These are phyloP conservation scores for Apiotrichum brassicae DNA, from an alignment of 1,284 basidiomycete genomes.

Conservation along the genomic window DNA sequence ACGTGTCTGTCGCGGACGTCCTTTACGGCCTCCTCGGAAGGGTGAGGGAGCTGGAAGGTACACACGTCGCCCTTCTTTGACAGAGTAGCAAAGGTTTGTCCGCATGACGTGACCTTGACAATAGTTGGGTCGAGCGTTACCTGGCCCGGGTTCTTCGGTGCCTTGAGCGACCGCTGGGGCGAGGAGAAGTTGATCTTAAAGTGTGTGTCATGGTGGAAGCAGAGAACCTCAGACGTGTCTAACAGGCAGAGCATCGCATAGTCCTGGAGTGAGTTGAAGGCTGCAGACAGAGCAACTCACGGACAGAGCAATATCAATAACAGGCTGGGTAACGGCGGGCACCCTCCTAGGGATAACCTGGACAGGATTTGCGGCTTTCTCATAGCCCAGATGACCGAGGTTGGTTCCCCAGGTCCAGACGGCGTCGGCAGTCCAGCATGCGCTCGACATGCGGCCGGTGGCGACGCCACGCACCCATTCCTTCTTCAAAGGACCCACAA, in stretches of 20 bases:
- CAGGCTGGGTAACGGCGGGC: constrained; percentile 64
- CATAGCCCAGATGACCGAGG: constrained; percentile 84
- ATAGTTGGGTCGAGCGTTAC: constrained; percentile 65
- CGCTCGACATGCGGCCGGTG: constrained; percentile 79
- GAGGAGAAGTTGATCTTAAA: constrained; percentile 57
- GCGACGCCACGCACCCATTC: constrained; percentile 75
- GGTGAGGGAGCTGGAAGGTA: constrained; percentile 60
- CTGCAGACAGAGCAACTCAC: constrained; percentile 48
- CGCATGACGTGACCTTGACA: constrained; percentile 71
- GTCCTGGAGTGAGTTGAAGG: constrained; percentile 50
- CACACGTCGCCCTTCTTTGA: constrained; percentile 87
- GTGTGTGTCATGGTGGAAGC: constrained; percentile 69
- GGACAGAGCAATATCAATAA: constrained; percentile 64
- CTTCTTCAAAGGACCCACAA: constrained; percentile 72
- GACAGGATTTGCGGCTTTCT: constrained; percentile 64
- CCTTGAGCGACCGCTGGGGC: constrained; percentile 11
- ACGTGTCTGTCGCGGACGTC: constrained; percentile 43
- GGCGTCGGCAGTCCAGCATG: constrained; percentile 76
- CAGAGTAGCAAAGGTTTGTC: constrained; percentile 76
- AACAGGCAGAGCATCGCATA: constrained; percentile 74
- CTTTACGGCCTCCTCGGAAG: constrained; percentile 45
- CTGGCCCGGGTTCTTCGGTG: constrained; percentile 44
- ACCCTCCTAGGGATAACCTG: constrained; percentile 79
- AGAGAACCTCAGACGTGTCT: constrained; percentile 68
- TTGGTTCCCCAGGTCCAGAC: constrained; percentile 97